Percentiles rank a stretch among this genome's conserved stretches.
Evolutionary conservation across 495 filamentous ascomycete genomes (phyloP).

Genomic region (Penicillium coffeae): DNA sequence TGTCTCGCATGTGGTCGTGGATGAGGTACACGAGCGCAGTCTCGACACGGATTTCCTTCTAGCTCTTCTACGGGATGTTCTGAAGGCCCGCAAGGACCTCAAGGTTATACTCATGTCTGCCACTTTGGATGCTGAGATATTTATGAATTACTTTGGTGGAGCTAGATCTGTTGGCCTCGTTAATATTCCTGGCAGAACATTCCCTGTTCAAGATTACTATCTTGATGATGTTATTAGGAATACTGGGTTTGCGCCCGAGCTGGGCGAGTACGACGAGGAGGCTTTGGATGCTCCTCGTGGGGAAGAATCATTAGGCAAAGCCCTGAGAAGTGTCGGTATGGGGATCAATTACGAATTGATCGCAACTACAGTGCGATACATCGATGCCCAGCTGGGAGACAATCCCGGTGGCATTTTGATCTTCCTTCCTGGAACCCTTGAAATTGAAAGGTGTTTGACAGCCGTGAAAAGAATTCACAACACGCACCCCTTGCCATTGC

Average conservation of each 20-base stretch:
- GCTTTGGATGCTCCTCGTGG: conserved; percentile 28
- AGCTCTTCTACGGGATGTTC: conserved; percentile 79
- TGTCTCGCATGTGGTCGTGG: conserved; percentile 91
- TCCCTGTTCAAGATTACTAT: conserved; percentile 85
- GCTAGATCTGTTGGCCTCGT: conserved; percentile 66
- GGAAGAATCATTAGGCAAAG: conserved; percentile 54
- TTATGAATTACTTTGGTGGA: conserved; percentile 76
- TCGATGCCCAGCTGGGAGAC: conserved; percentile 68
- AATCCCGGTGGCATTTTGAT: conserved; percentile 84
- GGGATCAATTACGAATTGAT: conserved; percentile 92
- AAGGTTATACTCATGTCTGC: conserved; percentile 98
- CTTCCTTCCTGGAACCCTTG: conserved; percentile 80
- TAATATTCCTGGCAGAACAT: conserved; percentile 85
- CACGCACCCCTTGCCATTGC: conserved; percentile 78
- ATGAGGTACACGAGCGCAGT: conserved; percentile 95
- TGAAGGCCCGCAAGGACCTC: conserved; percentile 71
- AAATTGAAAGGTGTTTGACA: conserved; percentile 80
- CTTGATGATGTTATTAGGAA: conserved; percentile 81
- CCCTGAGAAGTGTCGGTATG: conserved; percentile 73
- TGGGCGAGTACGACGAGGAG: conserved; percentile 33
- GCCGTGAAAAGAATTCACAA: conserved; percentile 64
- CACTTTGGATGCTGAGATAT: conserved; percentile 85
- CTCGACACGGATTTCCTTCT: conserved; percentile 94
- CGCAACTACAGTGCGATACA: conserved; percentile 68
- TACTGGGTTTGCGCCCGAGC: conserved; percentile 63